phyloP scores from a whole-genome alignment of 768 basidiomycete genomes.

The Tylopilus balloui region DNA sequence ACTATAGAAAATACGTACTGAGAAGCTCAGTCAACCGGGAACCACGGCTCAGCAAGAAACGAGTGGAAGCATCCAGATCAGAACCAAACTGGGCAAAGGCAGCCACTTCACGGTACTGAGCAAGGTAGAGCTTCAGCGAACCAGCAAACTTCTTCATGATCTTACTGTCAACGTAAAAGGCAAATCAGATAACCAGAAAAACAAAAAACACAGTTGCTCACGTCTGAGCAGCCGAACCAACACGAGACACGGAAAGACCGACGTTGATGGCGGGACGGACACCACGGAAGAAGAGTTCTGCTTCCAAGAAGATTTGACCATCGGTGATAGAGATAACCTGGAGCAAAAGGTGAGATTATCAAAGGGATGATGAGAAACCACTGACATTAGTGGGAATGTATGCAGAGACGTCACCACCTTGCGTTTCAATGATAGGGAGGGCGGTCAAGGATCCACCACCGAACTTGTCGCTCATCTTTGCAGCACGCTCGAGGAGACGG shows the following conservation, averaged over 20 bases:
- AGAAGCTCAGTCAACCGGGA: conserved; percentile 96
- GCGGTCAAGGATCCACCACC: conserved; percentile 99
- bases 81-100: conserved; percentile 99
- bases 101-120: conserved; percentile 99
- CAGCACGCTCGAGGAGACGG: conserved; percentile 98
- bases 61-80: conserved; percentile 98
- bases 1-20: conserved; percentile 43
- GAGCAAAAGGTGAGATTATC: conserved; percentile 5
- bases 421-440: conserved; percentile 98
- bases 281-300: conserved; percentile 99
- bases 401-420: conserved; percentile 99
- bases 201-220: conserved; percentile 38
- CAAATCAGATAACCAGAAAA: not conserved
- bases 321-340: conserved; percentile 99
- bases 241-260: conserved; percentile 99
- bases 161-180: conserved; percentile 48
- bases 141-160: conserved; percentile 99
- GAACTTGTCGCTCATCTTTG: conserved; percentile 99
- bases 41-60: conserved; percentile 97
- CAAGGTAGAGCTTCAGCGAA: conserved; percentile 99
- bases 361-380: not conserved
- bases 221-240: conserved; percentile 99
- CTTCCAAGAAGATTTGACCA: conserved; percentile 99
- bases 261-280: conserved; percentile 99
- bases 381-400: conserved; percentile 93